These are phyloP conservation scores for Fusarium sp. DNA, from an alignment of 2,329 filamentous ascomycete species.

Conservation along the genomic window DNA sequence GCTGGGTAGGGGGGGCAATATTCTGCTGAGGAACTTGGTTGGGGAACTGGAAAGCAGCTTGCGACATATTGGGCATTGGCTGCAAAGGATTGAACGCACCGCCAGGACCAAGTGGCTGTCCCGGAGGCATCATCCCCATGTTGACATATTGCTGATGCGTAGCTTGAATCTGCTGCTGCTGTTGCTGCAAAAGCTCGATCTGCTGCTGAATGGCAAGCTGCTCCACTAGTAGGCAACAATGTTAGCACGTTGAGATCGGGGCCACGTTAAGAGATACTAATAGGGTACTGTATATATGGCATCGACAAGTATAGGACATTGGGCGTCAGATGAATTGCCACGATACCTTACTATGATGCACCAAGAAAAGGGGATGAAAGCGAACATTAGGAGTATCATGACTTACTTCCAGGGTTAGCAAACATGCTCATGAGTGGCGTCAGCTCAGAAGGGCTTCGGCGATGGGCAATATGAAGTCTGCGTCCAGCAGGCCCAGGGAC, in stretches of 20 bases:
- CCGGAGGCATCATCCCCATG: constrained; percentile 92
- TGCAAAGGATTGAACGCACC: constrained; percentile 82
- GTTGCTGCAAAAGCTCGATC: constrained; percentile 96
- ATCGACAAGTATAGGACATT: background rate
- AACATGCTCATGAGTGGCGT: constrained; percentile 98
- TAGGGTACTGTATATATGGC: background rate
- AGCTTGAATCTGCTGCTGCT: constrained; percentile 96
- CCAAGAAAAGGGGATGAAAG: background rate
- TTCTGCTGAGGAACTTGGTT: constrained; percentile 80
- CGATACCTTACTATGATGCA: constrained; percentile 8
- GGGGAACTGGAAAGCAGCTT: constrained; percentile 90
- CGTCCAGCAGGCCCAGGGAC: constrained; percentile 83
- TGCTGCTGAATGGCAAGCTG: constrained; percentile 98
- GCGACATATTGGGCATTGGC: constrained; percentile 82
- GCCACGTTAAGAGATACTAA: background rate
- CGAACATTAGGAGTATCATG: constrained; percentile 21
- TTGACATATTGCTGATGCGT: constrained; percentile 98
- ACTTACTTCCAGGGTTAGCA: constrained; percentile 73
- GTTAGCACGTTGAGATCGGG: constrained; percentile 37
- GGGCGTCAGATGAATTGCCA: constrained; percentile 4
- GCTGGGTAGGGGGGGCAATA: constrained; percentile 82
- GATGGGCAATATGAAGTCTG: constrained; percentile 95
- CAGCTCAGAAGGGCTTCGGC: constrained; percentile 95
- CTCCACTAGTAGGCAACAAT: constrained; percentile 75
- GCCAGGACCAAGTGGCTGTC: constrained; percentile 78